Evolutionary conservation across 305 asterid species (phyloP).

Genomic region (Fraxinus baroniana): DNA sequence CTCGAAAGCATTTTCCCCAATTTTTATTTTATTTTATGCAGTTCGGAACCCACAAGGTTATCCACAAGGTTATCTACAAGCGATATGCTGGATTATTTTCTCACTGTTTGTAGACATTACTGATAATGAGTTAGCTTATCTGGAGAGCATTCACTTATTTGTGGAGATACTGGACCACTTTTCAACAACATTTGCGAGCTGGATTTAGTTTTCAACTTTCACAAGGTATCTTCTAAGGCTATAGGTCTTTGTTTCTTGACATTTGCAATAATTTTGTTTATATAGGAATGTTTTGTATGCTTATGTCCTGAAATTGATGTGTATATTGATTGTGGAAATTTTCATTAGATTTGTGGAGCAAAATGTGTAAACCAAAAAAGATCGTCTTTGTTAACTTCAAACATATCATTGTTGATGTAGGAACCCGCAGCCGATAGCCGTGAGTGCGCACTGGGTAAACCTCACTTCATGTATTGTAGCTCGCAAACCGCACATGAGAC

Average conservation of each 20-base stretch:
- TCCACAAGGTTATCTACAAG: constrained; percentile 90
- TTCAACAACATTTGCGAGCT: constrained; percentile 97
- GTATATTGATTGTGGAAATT: neutral
- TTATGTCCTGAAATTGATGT: neutral
- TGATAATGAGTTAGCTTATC: constrained; percentile 86
- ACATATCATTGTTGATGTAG: neutral
- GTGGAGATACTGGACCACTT: constrained; percentile 96
- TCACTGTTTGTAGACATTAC: constrained; percentile 91
- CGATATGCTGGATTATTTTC: constrained; percentile 91
- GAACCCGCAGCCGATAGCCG: no score
- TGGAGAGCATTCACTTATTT: constrained; percentile 86
- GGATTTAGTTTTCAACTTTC: constrained; percentile 90
- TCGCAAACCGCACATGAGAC: no score
- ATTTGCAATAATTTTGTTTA: no score
- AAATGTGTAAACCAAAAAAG: no score
- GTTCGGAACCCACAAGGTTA: constrained; percentile 92
- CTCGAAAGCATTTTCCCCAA: neutral
- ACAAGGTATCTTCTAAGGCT: constrained; percentile 52
- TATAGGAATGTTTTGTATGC: neutral
- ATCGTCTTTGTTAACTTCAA: neutral
- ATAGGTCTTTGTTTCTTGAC: no score
- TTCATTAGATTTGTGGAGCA: neutral
- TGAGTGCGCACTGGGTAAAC: no score
- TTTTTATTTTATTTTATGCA: constrained; percentile 32
- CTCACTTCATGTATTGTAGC: no score